phyloP scores from a whole-genome alignment of 805 yeast species.

The Ogataea thermomethanolica region DNA sequence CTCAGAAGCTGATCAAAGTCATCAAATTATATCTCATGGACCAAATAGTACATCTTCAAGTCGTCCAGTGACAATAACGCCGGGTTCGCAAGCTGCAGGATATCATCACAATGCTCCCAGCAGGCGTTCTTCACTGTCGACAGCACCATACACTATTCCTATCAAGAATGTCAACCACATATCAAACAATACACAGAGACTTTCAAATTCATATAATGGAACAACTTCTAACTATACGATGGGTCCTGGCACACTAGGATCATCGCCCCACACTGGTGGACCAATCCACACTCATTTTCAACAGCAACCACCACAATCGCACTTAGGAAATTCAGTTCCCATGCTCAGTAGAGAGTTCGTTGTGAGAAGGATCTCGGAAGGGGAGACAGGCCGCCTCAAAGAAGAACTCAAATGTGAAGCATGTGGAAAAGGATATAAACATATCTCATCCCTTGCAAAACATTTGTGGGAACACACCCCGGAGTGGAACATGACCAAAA shows the following conservation, averaged over 20 bases:
- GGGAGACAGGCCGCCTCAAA: constrained; percentile 79
- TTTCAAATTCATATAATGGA: constrained; percentile 13
- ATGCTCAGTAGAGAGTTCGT: constrained; percentile 64
- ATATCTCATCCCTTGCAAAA: constrained; percentile 81
- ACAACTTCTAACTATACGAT: constrained; percentile 14
- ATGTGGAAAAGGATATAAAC: constrained; percentile 89
- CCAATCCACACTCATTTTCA: constrained; percentile 24
- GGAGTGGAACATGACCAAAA: constrained; percentile 86
- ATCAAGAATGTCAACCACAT: constrained; percentile 14
- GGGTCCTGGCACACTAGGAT: constrained; percentile 2
- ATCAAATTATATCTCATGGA: background rate
- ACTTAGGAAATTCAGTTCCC: constrained; percentile 19
- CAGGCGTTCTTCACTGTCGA: constrained; percentile 36
- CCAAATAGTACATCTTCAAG: background rate
- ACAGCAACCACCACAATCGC: constrained; percentile 29
- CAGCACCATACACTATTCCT: constrained; percentile 39
- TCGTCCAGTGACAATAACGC: background rate
- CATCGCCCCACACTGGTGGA: constrained; percentile 24
- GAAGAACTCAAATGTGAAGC: constrained; percentile 86
- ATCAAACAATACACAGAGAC: constrained; percentile 3
- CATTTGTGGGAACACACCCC: constrained; percentile 95
- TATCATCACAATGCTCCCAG: constrained; percentile 21
- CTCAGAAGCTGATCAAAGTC: constrained; percentile 7
- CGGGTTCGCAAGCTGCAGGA: constrained; percentile 4
- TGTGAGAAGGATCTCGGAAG: constrained; percentile 78